These are phyloP conservation scores for Lobosporangium transversale DNA, from an alignment of 192 early-diverging fungal genomes.

Conservation along the genomic window DNA sequence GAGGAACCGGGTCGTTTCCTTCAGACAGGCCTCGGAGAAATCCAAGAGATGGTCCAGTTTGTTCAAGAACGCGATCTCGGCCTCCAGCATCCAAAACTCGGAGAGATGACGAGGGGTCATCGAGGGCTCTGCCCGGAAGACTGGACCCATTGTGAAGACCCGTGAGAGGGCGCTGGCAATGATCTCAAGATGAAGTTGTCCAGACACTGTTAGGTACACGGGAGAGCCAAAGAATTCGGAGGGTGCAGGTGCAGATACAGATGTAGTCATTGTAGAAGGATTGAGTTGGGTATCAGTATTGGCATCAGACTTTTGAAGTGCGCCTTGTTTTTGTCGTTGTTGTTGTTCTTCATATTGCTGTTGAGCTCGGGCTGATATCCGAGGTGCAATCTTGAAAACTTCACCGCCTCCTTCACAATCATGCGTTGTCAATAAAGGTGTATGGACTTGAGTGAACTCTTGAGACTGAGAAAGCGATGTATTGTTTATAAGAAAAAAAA, in stretches of 20 bases:
- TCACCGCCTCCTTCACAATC: slow-evolving; percentile 94
- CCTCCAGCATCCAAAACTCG: slow-evolving; percentile 97
- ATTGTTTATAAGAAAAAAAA: slow-evolving; percentile 13
- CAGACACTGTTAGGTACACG: slow-evolving; percentile 85
- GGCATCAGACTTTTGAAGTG: neutral
- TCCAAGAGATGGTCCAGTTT: slow-evolving; percentile 69
- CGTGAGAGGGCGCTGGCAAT: slow-evolving; percentile 74
- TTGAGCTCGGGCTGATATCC: slow-evolving; percentile 42
- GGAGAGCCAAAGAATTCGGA: slow-evolving; percentile 78
- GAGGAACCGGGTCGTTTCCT: slow-evolving; percentile 64
- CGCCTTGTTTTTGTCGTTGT: neutral
- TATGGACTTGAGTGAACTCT: slow-evolving; percentile 81
- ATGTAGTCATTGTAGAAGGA: slow-evolving; percentile 3
- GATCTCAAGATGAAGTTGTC: slow-evolving; percentile 88
- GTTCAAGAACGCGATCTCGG: slow-evolving; percentile 81
- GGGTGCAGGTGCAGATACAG: slow-evolving; percentile 33
- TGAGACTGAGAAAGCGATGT: slow-evolving; percentile 56
- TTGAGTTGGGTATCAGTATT: too few relatives aligned
- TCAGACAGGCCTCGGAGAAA: slow-evolving; percentile 74
- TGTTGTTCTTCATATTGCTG: slow-evolving; percentile 10
- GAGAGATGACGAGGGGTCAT: slow-evolving; percentile 85
- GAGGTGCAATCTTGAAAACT: slow-evolving; percentile 70
- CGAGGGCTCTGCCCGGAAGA: slow-evolving; percentile 87
- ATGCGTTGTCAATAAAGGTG: slow-evolving; percentile 83
- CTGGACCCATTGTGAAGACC: slow-evolving; percentile 84